Conservation (phyloP, 495 filamentous ascomycete genomes). For the Xylaria intraflava region DNA sequence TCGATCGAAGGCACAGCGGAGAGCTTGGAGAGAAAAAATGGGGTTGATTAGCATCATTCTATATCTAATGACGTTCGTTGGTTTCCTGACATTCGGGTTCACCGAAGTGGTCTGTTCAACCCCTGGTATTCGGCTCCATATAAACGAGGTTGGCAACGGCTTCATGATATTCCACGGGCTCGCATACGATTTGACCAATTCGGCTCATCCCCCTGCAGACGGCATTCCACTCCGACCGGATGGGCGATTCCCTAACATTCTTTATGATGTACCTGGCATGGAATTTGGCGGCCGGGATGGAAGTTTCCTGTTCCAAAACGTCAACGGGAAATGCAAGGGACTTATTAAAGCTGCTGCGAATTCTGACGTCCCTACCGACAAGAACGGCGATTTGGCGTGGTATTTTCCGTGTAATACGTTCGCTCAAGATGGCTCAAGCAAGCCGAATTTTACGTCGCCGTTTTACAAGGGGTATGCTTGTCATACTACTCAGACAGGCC, state of each 20-base stretch:
- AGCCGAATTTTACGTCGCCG: conserved; percentile 63
- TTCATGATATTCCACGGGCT: conserved; percentile 96
- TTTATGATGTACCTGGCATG: conserved; percentile 75
- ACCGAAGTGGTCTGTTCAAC: conserved; percentile 76
- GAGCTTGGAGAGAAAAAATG: conserved; percentile 99
- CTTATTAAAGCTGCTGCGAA: conserved; percentile 64
- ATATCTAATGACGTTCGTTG: conserved; percentile 80
- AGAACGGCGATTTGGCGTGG: conserved; percentile 78
- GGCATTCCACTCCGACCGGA: conserved; percentile 58
- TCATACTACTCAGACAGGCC: conserved; percentile 63
- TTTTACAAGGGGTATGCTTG: conserved; percentile 84
- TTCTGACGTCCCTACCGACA: conserved; percentile 75
- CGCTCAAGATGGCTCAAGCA: conserved; percentile 85
- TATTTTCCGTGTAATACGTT: conserved; percentile 92
- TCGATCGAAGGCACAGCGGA: conserved; percentile 77
- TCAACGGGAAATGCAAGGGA: conserved; percentile 95
- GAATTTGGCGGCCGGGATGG: conserved; percentile 76
- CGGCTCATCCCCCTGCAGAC: conserved; percentile 65
- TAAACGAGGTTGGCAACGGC: conserved; percentile 69
- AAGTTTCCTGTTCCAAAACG: conserved; percentile 97
- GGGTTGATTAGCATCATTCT: conserved; percentile 91
- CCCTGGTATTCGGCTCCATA: conserved; percentile 60
- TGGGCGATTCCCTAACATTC: conserved; percentile 57
- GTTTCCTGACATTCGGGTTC: conserved; percentile 96
- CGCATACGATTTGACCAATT: conserved; percentile 73